Base-by-base conservation (phyloP, 2,329 filamentous ascomycete genomes). In the Chaetoscypha palmicola region DNA sequence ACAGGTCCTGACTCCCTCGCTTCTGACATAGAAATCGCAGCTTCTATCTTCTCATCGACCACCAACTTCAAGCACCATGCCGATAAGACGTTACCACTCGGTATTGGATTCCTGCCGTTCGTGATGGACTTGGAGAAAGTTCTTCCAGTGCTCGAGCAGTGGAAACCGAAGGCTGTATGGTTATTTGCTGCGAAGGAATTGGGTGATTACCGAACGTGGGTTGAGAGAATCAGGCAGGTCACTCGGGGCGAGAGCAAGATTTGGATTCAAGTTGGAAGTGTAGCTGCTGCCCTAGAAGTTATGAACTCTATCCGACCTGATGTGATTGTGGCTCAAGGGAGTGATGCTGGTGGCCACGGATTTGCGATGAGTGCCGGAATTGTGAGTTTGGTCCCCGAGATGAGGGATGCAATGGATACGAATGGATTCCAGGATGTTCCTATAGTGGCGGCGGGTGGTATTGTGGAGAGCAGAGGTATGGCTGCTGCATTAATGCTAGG, bases 171-270 rank as follows among this genome's bases (percentile, higher is more conserved):
- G n/a, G 71, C 68, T 1, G 65, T 63, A 2, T 75, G 72, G 72
- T 59, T 76, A 1, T 75, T 71, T 43, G 69, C 69, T 0, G 65
- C 72, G 3, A 28, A 35, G 4, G 36, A 55, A 5, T 21, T 40
- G 1, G 23, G 46, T 2, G 57, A 64, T 14, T 49, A 65, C 2
- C 41, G 49, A 7, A 30, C 32, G 2, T 66, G 64, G 64, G 51
- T 57, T 4, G 41, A 50, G 8, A 45, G 46, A 1, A 56, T 66
- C 5, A 45, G 60, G 4, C 39, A 56, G 41, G 49, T 45, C 3
- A 54, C 23, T 12, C 41, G 20, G 16, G 50, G 41, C 20, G 51
- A 49, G 32, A 56, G 57, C 1, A 56, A 59, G 38, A 60, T 65
- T 17, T 64, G 61, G 61, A 52, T 66, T 7, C 64, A 66, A 47